Evolutionary conservation across 2,329 filamentous ascomycete species (phyloP), one percentile per base, ranked within the genome.

Genomic region (Colletotrichum truncatum): DNA sequence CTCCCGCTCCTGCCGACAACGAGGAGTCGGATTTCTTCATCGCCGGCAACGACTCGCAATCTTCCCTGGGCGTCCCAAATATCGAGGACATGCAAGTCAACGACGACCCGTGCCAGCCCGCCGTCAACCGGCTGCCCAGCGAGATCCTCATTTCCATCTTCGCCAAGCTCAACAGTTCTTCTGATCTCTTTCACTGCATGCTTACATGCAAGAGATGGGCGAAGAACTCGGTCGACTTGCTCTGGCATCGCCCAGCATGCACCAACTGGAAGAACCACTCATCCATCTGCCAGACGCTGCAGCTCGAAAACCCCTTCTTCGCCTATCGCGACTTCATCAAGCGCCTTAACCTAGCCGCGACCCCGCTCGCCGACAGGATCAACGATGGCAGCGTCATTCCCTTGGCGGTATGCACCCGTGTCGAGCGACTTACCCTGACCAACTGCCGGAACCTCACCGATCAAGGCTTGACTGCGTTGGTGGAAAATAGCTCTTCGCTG

Each of bases 131-230:
- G 62, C 85, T 99, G 34, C 96, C 96, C 38, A 95, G 94, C 77
- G 96, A 99, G 83, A 92, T 99, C 67, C 89, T 98, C 75, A 98
- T 99, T 73, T 88, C 90, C 78, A 91, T 98, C 73, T 98, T 99
- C 79, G 85, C 92, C 34, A 96, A 94, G 77, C 87, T 99, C 63
- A 90, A 85, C 72, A 88, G 87, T 11, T 87, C 94, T 2, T 81
- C 84, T 45, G 95, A 99, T 74, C 86, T 98, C 71, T 87, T 93
- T 70, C 91, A 90, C 78, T 97, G 93, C 79, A 94, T 98, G 92
- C 84, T 96, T 69, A 94, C 97, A n/a, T 98, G 91, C 74, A 94
- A 94, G 78, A 89, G 91, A 68, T 99, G 96, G 96, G 92, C 96
- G 26, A 86, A 91, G 68, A 98, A 98, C 75, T 91, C 92, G 54